phyloP scores from a whole-genome alignment of 1,284 basidiomycete species.

The Entoloma clypeatum region DNA sequence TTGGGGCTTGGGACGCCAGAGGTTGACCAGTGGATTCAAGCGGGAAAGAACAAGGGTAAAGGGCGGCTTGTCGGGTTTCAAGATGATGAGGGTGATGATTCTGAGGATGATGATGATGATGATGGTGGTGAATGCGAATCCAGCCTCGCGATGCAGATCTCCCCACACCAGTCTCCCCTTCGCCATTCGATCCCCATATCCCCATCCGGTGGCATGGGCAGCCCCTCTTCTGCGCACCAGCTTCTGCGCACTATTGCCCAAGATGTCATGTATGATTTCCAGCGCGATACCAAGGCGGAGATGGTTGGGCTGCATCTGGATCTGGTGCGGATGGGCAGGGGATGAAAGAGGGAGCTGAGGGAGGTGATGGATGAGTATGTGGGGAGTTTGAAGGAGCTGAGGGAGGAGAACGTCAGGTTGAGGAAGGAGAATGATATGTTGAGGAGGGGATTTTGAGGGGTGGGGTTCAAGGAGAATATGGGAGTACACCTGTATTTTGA shows the following conservation, averaged over 20 bases:
- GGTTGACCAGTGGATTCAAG: conserved; percentile 43
- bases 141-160: conserved; percentile 54
- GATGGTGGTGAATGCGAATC: conserved; percentile 26
- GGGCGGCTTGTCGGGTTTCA: conserved; percentile 24
- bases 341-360: conserved; percentile 60
- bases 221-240: conserved; percentile 55
- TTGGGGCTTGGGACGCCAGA: conserved; percentile 49
- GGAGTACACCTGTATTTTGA: neutral
- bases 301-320: conserved; percentile 71
- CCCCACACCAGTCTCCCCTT: conserved; percentile 52
- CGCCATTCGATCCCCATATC: conserved; percentile 22
- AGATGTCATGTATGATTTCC: conserved; percentile 69
- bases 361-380: conserved; percentile 56
- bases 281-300: conserved; percentile 60
- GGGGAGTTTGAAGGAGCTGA: conserved; percentile 50
- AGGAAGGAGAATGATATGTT: conserved; percentile 66
- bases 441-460: conserved; percentile 43
- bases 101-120: conserved; percentile 26
- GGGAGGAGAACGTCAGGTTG: conserved; percentile 64
- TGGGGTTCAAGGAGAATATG: neutral
- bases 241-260: conserved; percentile 59
- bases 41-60: conserved; percentile 27
- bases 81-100: conserved; percentile 34
- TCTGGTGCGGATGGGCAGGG: conserved; percentile 61
- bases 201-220: conserved; percentile 14